Evolutionary conservation across 495 filamentous ascomycete species (phyloP), one percentile per base, ranked within the genome.

Genomic region (Hypomontagnella monticulosa): DNA sequence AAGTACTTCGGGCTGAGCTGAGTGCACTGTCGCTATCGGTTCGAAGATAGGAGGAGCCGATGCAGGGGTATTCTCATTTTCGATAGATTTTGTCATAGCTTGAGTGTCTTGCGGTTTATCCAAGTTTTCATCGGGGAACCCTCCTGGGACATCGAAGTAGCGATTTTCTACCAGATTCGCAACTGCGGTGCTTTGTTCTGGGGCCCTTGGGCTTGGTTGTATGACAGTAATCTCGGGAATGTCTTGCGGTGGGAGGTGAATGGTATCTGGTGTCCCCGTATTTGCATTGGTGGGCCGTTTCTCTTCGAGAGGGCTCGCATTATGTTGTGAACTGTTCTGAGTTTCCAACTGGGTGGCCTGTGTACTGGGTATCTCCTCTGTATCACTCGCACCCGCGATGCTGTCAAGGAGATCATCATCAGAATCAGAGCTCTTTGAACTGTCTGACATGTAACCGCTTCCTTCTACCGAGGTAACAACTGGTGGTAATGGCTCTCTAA

Each of bases 381-480:
- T 33, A 52, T 59, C 60, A 34, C 64, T 66, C 8, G 51, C 38
- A 23, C 57, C 54, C 66, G 55, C 43, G 4, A 44, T 10, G 46
- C 36, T 63, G 7, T 65, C 40, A 2, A 69, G 47, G 7, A 66
- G 49, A 36, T 67, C 58, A 30, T 65, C 69, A 52, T 77, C 71
- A 14, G 55, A 57, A 47, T 74, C 69, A 4, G 71, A 70, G 36
- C 61, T 60, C 14, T 19, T 44, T 3, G 56, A 57, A 36, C 77
- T 81, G 57, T 88, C 84, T 43, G 82, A 84, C 30, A 76, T 68
- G 69, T 85, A 85, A 8, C 83, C 80, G 67, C 71, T 78, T n/a
- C 85, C 85, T 71, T 91, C 87, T 0, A 88, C 82, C 4, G 83
- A 86, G 2, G 86, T 88, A 6, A 90, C 86, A 18, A 89, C 84